Base-by-base conservation (phyloP, 257 asterid genomes). In the Nicotiana knightiana region DNA sequence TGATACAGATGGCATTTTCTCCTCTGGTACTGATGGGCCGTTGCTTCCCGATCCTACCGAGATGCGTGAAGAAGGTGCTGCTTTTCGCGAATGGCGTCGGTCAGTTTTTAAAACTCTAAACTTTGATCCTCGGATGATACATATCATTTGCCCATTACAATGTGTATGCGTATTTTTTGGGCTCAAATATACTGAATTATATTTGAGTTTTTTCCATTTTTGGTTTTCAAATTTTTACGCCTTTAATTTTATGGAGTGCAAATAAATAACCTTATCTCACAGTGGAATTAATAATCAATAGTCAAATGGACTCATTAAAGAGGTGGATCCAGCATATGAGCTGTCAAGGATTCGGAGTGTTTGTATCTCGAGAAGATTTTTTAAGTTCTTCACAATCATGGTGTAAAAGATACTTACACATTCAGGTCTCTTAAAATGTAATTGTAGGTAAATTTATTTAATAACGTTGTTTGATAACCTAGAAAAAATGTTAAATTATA, bases 71-170 rank as follows among this genome's bases (percentile, higher is more conserved):
- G 94, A 96, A 86, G 97, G 95, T 71, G 81, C 90, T 11, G 98
- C 97, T 4, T 96, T 96, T 76, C 99, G 97, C 66, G 98, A 96
- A 85, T 96, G 99, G 99, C 97, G 98, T 16, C 97, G 98, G 99
- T 94, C 81, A 87, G 91, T 2, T 85, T 46, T 9, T 3, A 7
- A 35, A 12, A 71, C 80, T 80, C 9, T 7, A 28, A 55, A 11
- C 24, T 18, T 9, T 1, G 18, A 32, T 11, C 66, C 15, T 21
- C 28, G 4, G 33, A 24, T 61, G 16, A 61, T 61, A 24, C 30
- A 61, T 24, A 10, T 61, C 66, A 21, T 9, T 9, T 8, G 6
- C 33, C 32, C 67, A 63, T 63, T 18, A 35, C 76, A 67, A 9
- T 37, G 58, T 68, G 33, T 39, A 10, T 68, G 77, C 11, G 67